Evolutionary conservation across 306 rosid genomes (phyloP).

Genomic region (Trifolium dubium): DNA sequence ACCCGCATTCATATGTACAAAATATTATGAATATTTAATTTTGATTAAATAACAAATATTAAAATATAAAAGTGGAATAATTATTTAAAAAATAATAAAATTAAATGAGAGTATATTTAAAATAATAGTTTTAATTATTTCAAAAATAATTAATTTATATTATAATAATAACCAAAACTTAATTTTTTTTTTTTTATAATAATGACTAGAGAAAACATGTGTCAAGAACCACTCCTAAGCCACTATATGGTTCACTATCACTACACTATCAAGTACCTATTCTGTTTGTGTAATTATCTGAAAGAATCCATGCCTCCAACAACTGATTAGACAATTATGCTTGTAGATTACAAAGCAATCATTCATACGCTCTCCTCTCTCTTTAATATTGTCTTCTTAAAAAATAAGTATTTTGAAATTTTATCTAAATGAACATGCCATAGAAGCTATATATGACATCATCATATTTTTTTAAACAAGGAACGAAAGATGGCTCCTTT

Average conservation of each 20-base stretch:
- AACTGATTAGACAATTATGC: not conserved
- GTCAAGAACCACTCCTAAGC: not conserved
- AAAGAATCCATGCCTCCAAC: conserved; percentile 4
- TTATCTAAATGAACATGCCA: not conserved
- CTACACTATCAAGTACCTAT: not conserved
- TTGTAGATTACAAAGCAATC: not conserved
- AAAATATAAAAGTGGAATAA: too few relatives aligned
- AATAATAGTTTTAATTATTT: too few relatives aligned
- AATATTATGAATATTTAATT: too few relatives aligned
- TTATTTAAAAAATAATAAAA: too few relatives aligned
- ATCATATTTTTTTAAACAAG: not conserved
- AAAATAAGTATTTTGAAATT: not conserved
- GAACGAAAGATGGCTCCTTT: not conserved
- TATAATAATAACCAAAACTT: too few relatives aligned
- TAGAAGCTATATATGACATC: not conserved
- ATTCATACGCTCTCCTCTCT: not conserved
- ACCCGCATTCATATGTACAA: too few relatives aligned
- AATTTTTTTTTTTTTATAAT: too few relatives aligned
- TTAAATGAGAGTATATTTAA: too few relatives aligned
- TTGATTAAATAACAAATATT: too few relatives aligned
- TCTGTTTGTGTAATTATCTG: not conserved
- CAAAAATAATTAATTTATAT: too few relatives aligned
- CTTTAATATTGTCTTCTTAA: not conserved
- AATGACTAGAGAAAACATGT: too few relatives aligned
- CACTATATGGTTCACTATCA: not conserved